Evolutionary conservation across 768 basidiomycete genomes (phyloP).

Genomic region (Suillus variegatus): DNA sequence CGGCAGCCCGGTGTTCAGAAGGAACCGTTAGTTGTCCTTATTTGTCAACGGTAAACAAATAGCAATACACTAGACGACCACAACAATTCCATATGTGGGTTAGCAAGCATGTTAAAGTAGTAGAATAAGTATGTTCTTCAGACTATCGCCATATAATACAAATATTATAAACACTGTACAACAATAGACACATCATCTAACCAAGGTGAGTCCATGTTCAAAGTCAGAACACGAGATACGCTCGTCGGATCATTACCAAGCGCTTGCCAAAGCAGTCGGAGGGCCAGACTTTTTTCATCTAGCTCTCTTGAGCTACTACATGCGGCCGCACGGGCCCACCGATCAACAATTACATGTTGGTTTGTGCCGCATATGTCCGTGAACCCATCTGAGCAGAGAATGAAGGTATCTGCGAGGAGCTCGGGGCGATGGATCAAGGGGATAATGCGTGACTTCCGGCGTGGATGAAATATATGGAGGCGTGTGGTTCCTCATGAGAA

Average conservation of each 20-base stretch:
- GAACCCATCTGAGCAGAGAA: slow-evolving; percentile 70
- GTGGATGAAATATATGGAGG: slow-evolving; percentile 68
- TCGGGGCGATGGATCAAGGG: slow-evolving; percentile 35
- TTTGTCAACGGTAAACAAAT: slow-evolving; percentile 16
- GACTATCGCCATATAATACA: neutral
- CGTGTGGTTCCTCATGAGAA: slow-evolving; percentile 59
- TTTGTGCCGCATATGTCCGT: slow-evolving; percentile 57
- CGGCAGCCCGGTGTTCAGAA: neutral
- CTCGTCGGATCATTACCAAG: slow-evolving; percentile 56
- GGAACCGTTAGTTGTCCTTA: slow-evolving; percentile 10
- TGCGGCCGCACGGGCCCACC: slow-evolving; percentile 40
- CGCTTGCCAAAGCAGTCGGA: slow-evolving; percentile 55
- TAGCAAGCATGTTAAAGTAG: slow-evolving; percentile 10
- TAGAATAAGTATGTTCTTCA: neutral
- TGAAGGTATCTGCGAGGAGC: slow-evolving; percentile 50
- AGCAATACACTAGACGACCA: slow-evolving; percentile 6
- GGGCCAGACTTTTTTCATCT: slow-evolving; percentile 42
- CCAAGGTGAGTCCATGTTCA: slow-evolving; percentile 68
- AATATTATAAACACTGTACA: slow-evolving; percentile 52
- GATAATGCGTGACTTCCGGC: slow-evolving; percentile 63
- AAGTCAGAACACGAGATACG: slow-evolving; percentile 59
- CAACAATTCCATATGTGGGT: slow-evolving; percentile 7
- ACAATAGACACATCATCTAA: slow-evolving; percentile 70
- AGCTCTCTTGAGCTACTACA: slow-evolving; percentile 6
- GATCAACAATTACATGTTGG: slow-evolving; percentile 46